Evolutionary conservation across 192 early-diverging fungal species (phyloP).

Genomic region (Podila clonocystis): DNA sequence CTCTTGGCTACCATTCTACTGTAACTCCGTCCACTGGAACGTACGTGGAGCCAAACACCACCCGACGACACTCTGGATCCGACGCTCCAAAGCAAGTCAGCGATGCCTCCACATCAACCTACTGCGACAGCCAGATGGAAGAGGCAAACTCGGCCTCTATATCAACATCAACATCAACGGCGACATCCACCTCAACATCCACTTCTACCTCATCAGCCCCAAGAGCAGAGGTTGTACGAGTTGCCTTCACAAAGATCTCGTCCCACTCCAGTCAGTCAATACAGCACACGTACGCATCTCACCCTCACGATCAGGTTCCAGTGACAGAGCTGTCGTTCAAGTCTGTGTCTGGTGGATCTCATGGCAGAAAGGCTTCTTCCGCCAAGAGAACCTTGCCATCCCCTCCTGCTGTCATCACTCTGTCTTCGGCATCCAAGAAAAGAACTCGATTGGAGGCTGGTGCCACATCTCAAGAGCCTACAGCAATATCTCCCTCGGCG

Average conservation of each 20-base stretch:
- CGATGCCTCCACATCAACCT: slow-evolving; percentile 1
- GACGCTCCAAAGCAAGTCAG: neutral
- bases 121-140: neutral
- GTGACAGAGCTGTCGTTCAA: slow-evolving; percentile 10
- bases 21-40: neutral
- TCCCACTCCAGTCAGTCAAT: neutral
- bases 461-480: neutral
- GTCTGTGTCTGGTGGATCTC: neutral
- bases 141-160: neutral
- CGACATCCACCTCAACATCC: neutral
- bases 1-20: neutral
- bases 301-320: neutral
- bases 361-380: slow-evolving; percentile 1
- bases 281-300: neutral
- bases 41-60: neutral
- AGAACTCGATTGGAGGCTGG: neutral
- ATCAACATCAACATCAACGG: slow-evolving; percentile 32
- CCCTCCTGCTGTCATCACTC: slow-evolving; percentile 8
- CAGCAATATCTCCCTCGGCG: slow-evolving; percentile 8
- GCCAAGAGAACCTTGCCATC: neutral
- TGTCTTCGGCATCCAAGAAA: neutral
- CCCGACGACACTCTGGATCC: neutral
- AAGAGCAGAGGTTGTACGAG: slow-evolving; percentile 5
- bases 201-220: slow-evolving; percentile 2
- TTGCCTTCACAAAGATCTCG: slow-evolving; percentile 13